Evolutionary conservation across 768 basidiomycete genomes (phyloP), one percentile per base, ranked within the genome.

Genomic region (Leccinum variicolor): DNA sequence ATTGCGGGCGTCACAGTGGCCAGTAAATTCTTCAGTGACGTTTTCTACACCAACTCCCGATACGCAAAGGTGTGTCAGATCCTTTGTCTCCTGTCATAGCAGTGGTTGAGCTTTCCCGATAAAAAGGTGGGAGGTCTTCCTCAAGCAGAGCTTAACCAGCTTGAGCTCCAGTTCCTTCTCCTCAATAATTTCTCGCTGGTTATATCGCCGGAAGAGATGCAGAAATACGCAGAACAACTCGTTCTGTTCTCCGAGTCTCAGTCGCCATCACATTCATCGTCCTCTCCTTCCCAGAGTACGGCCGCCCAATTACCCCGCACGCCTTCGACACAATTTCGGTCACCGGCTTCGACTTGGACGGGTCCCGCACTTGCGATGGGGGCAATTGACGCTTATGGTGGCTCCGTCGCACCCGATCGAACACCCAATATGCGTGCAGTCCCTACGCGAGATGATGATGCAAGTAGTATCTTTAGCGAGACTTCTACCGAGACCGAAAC

Each of bases 1-100:
- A 98, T 99, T 61, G 94, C 97, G 0, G 97, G 97, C 10, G 92
- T 99, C 48, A 98, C 97, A 3, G 96, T 99, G n/a, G 96, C 96
- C 23, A 94, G 91, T 78, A 99, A 99, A 74, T 99, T 98, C 72
- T 98, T 98, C 70, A 91, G 88, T 55, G 97, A 98, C 71, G 94
- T 99, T 4, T 99, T 99, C 67, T 98, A 99, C 74, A 98, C 97
- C 15, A 99, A 99, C 66, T 97, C 96, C 9, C 82, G 96, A 29
- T 99, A 99, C 70, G 97, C 97, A 53, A 99, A 98, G 84, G 94
- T 92, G 56, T 26, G 83, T 75, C 47, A n/a, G 34, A 41, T 2
- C 48, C 52, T n/a, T 48, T 31, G 50, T 4, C 53, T 53, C 54
- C 51, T 45, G 14, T 36, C 48, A 48, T 34, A 49, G 52, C 62